Evolutionary conservation across 108 stramenopile species (phyloP).

Genomic region (Nannochloropsis salina): DNA sequence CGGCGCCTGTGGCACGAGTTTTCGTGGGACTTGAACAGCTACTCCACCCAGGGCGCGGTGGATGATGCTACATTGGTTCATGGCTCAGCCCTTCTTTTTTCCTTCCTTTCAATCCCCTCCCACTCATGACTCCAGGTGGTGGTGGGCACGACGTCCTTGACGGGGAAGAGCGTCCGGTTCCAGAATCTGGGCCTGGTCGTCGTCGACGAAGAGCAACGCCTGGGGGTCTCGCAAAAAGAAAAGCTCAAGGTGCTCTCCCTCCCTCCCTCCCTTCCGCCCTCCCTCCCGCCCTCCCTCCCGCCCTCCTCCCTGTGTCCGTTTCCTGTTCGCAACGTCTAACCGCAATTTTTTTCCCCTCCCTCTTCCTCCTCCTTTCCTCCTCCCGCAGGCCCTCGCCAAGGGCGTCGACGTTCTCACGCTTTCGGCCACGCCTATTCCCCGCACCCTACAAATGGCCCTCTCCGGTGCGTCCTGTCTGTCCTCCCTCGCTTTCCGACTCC

Average conservation of each 20-base stretch:
- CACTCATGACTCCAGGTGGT: conserved; percentile 53
- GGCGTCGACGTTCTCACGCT: conserved; percentile 88
- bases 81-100: no score
- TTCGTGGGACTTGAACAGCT: no score
- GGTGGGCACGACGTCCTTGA: conserved; percentile 85
- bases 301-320: not conserved
- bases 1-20: no score
- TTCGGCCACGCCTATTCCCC: conserved; percentile 88
- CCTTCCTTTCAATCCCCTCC: not conserved
- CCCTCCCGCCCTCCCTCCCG: not conserved
- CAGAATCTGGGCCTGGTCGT: conserved; percentile 79
- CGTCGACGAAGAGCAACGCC: conserved; percentile 93
- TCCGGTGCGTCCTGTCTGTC: conserved; percentile 41
- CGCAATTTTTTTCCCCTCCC: not conserved
- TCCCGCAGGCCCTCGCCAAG: conserved; percentile 53
- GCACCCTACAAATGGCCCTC: conserved; percentile 85
- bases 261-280: not conserved
- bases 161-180: conserved; percentile 67
- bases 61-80: no score
- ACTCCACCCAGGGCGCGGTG: no score
- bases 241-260: conserved; percentile 61
- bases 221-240: conserved; percentile 94
- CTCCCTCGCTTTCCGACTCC: not conserved
- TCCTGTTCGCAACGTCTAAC: no score
- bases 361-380: conserved; percentile 19